Conservation (phyloP, 371 early-diverging fungal genomes). For the Sporodiniella umbellata region DNA sequence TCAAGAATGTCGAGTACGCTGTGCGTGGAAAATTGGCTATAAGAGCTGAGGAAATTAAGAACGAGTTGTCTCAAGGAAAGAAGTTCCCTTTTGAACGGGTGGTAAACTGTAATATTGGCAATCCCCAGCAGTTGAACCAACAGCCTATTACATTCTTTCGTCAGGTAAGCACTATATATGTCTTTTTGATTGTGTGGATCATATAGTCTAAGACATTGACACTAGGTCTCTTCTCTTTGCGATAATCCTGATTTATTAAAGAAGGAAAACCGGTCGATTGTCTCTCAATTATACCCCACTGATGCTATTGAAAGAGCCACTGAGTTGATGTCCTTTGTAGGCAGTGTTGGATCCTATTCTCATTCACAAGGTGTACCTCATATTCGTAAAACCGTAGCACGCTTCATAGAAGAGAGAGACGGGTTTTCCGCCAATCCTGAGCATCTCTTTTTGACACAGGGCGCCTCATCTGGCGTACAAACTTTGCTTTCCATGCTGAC, state of each 20-base stretch:
- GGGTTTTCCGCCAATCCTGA: conserved; percentile 67
- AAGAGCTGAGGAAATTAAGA: conserved; percentile 69
- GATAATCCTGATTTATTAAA: conserved; percentile 84
- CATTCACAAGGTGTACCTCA: conserved; percentile 90
- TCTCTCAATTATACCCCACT: conserved; percentile 63
- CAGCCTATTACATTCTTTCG: conserved; percentile 94
- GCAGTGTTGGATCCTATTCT: conserved; percentile 89
- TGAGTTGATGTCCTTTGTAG: conserved; percentile 60
- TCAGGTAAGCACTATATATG: conserved; percentile 56
- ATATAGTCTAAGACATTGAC: too few relatives aligned
- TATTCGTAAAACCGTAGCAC: conserved; percentile 84
- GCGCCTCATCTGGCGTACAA: conserved; percentile 86
- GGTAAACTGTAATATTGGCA: conserved; percentile 92
- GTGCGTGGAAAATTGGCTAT: conserved; percentile 96
- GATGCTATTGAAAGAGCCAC: conserved; percentile 90
- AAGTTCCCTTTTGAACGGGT: conserved; percentile 68
- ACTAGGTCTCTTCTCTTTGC: conserved; percentile 78
- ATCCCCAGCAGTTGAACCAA: conserved; percentile 92
- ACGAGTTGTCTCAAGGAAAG: conserved; percentile 33
- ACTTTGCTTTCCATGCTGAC: conserved; percentile 78
- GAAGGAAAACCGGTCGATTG: conserved; percentile 44
- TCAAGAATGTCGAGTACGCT: conserved; percentile 88
- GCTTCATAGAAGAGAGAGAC: conserved; percentile 82
- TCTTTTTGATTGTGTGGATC: too few relatives aligned
- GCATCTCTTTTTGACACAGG: conserved; percentile 87